Evolutionary conservation across 352 stramenopile genomes (phyloP).

Genomic region (Pythium volutum): DNA sequence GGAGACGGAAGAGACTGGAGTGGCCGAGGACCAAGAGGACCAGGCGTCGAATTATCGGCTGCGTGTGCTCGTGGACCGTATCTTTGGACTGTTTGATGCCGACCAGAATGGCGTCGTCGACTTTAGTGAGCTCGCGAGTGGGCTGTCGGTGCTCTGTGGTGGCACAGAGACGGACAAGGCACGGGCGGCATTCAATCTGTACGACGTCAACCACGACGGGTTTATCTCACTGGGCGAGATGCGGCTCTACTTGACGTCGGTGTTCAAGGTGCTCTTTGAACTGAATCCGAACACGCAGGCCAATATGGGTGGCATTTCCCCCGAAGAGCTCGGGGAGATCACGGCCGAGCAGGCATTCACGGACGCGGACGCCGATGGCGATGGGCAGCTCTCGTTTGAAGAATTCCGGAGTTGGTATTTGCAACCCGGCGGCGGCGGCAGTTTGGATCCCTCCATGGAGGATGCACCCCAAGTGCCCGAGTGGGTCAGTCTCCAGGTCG

Average conservation of each 20-base stretch:
- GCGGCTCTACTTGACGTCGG: slow-evolving; percentile 74
- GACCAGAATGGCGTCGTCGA: slow-evolving; percentile 81
- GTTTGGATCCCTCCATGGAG: background rate
- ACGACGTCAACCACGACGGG: slow-evolving; percentile 86
- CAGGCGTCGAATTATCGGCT: slow-evolving; percentile 39
- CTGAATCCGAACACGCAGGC: slow-evolving; percentile 60
- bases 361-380: slow-evolving; percentile 70
- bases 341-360: slow-evolving; percentile 80
- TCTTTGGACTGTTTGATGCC: slow-evolving; percentile 82
- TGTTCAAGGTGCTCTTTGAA: slow-evolving; percentile 88
- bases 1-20: too few relatives aligned
- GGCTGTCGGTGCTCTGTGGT: slow-evolving; percentile 76
- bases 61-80: slow-evolving; percentile 61
- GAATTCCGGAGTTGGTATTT: slow-evolving; percentile 86
- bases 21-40: slow-evolving; percentile 5
- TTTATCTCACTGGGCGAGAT: slow-evolving; percentile 85
- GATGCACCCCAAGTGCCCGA: slow-evolving; percentile 29
- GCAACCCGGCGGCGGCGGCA: slow-evolving; percentile 31
- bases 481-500: slow-evolving; percentile 73
- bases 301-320: slow-evolving; percentile 57
- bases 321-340: slow-evolving; percentile 69
- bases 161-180: slow-evolving; percentile 72
- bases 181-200: slow-evolving; percentile 79
- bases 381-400: slow-evolving; percentile 78
- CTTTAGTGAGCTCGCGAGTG: slow-evolving; percentile 75